Base-by-base conservation (phyloP, 345 rosid species). In the Lumnitzera littorea region DNA sequence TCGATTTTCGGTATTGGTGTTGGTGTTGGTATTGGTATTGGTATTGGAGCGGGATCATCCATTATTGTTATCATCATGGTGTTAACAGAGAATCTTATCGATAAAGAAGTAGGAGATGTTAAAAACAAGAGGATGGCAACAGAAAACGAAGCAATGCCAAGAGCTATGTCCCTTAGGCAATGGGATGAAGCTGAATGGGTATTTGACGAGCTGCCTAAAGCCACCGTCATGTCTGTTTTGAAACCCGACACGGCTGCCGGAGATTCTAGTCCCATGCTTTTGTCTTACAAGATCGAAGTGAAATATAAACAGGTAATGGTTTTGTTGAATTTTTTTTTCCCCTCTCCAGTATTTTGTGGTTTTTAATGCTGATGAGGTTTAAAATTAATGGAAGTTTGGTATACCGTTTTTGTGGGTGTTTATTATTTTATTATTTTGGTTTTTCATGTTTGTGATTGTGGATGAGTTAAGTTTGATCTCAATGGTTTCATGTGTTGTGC, bases 181-280 rank as follows among this genome's bases (percentile, higher is more conserved):
- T 64, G 70, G 55, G 67, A 66, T 1, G 80, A 76, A 23, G 53
- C 53, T 7, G 67, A 27, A 3, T 58, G 76, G 64, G 77, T 89
- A 51, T 89, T 92, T 63, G 86, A 87, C 5, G 88, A 85, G 66
- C 72, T 92, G 62, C 98, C 96, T 0, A 70, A 20, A 29, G 94
- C 94, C 15, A 70, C 74, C 36, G 72, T 89, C 60, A 78, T 87
- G 47, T 84, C 94, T 0, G 96, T 92, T 24, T 85, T 87, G 12
- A 69, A 72, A 70, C 88, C 96, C 0, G 98, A 92, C 46, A 78
- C 84, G 0, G 87, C 82, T 16, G 43, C 9, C 5, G 43, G 43
- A 36, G 98, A 92, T 69, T 73, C 85, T 64, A 89, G 96, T 49
- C 96, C 96, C 70, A 85, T 89, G 80, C 84, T 89, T 69, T 78